A percentile compares a stretch with the other conserved stretches of the same genome.
Conservation (phyloP, 129 eudicot species). For the Tagetes erecta region DNA sequence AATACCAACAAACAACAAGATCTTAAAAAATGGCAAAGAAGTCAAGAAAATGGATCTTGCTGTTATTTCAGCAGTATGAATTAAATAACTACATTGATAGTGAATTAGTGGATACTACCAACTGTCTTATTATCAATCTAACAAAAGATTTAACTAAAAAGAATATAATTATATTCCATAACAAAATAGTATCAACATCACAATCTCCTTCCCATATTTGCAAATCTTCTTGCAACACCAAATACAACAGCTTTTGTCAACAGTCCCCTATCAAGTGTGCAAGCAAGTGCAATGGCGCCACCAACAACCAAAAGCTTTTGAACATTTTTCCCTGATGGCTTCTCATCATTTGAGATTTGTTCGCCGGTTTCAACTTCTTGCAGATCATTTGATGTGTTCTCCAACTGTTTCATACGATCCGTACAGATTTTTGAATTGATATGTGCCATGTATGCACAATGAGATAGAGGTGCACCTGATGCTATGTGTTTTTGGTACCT, state of each 20-base stretch:
- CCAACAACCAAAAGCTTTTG: slow-evolving; percentile 66
- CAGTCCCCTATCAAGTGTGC: slow-evolving; percentile 77
- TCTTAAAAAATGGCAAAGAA: neutral
- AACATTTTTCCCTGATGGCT: slow-evolving; percentile 53
- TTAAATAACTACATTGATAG: slow-evolving; percentile 27
- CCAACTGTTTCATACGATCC: slow-evolving; percentile 42
- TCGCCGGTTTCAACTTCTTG: slow-evolving; percentile 37
- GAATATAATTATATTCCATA: slow-evolving; percentile 30
- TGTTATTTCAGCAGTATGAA: slow-evolving; percentile 40
- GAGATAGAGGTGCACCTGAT: slow-evolving; percentile 61
- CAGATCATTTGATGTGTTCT: slow-evolving; percentile 28
- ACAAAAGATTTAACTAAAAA: slow-evolving; percentile 24
- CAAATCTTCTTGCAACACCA: slow-evolving; percentile 86
- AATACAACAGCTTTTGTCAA: slow-evolving; percentile 83
- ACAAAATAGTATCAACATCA: slow-evolving; percentile 30
- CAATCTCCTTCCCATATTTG: slow-evolving; percentile 61
- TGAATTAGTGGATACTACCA: neutral
- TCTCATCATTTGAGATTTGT: slow-evolving; percentile 34
- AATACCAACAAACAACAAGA: neutral
- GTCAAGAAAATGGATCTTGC: slow-evolving; percentile 16
- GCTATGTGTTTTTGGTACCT: slow-evolving; percentile 60
- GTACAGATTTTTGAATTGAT: slow-evolving; percentile 48
- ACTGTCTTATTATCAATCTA: slow-evolving; percentile 32
- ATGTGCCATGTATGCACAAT: slow-evolving; percentile 72
- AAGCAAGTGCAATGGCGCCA: slow-evolving; percentile 86